Base-by-base conservation (phyloP, 768 basidiomycete genomes). In the Myochromella boudieri region DNA sequence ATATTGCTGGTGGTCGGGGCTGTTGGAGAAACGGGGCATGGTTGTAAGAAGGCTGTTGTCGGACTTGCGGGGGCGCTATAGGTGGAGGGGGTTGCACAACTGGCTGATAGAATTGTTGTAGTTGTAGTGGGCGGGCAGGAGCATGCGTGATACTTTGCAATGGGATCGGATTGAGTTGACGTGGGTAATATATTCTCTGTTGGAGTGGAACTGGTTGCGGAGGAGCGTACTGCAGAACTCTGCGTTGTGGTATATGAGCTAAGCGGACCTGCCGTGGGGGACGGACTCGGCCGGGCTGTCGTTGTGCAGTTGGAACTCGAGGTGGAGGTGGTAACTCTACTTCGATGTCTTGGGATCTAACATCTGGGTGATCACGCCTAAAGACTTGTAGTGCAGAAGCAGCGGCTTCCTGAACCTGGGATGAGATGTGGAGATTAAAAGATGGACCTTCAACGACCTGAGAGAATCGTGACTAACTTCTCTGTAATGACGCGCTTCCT, bases 321-420 rank as follows among this genome's bases (percentile, higher is more conserved):
- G 62, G 60, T 8, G 65, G 53, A 17, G 56, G 54, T 3, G 76
- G 81, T 21, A 78, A 55, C 26, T 84, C 82, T 14, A 85, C 72
- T 42, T 72, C 64, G 52, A 86, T 61, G 29, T 70, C 68, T 14
- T 72, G 61, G 25, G 74, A 71, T 34, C 75, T 66, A 18, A 79
- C 63, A 28, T 84, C 78, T 0, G 84, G 82, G 25, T 81, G 71
- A 18, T 72, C 62, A 18, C 61, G 62, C 51, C 73, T 75, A 56
- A 76, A 75, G 21, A 78, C 74, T 20, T 74, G 74, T 7, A 77
- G 57, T 0, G 84, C 82, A 33, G 59, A 65, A 52, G 78, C 68
- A n/a, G 73, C 76, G 0, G 84, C 84, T 53, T 64, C 72, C 26
- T 70, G 70, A 28, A 85, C 81, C 84, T 84, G 37, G 1, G 33